Evolutionary conservation across 352 stramenopile species (phyloP), one percentile per base, ranked within the genome.

Genomic region (Pythium volutum): DNA sequence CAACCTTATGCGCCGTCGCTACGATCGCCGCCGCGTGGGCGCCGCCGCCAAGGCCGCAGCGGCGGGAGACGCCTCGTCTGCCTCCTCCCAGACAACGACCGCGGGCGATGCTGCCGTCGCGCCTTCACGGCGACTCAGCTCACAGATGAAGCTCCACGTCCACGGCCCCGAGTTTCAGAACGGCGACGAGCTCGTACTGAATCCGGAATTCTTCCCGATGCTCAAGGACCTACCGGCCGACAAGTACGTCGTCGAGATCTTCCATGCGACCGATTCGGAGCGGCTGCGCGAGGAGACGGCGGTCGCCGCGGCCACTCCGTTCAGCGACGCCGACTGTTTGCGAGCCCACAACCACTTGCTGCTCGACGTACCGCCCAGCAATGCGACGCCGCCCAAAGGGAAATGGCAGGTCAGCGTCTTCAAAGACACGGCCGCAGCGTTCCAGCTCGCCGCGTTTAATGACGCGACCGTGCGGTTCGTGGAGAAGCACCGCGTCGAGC

Each of bases 401-500:
- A 92, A 91, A 46, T 76, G 90, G 63, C 80, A 92, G 43, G 74
- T 93, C 25, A 92, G 81, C 57, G 81, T 95, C 20, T 62, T 93
- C n/a, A 91, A 89, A 50, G 85, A 95, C 63, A 91, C 79, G 12
- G 83, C 85, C 1, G 73, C 77, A 2, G 70, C 79, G 45, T 93
- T 95, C 53, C 74, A 88, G 45, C 63, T 95, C 50, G 79, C 73
- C 34, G 69, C 82, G 14, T 91, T 91, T 53, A 86, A 92, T 54
- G 81, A 93, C 57, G 85, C 92, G 51, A 88, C 85, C 43, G 76
- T 95, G 57, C 81, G 85, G 27, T 93, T 93, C 53, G 62, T 96
- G 20, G 73, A 85, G 34, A 92, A 93, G 70, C 69, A 74, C 20
- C 71, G 82, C 26, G 88, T 93, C 23, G 73, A 81, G 33, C 71